A percentile compares a stretch with the other conserved stretches of the same genome.
phyloP scores from a whole-genome alignment of 495 filamentous ascomycete species.

The Chaetomium cochliodes region DNA sequence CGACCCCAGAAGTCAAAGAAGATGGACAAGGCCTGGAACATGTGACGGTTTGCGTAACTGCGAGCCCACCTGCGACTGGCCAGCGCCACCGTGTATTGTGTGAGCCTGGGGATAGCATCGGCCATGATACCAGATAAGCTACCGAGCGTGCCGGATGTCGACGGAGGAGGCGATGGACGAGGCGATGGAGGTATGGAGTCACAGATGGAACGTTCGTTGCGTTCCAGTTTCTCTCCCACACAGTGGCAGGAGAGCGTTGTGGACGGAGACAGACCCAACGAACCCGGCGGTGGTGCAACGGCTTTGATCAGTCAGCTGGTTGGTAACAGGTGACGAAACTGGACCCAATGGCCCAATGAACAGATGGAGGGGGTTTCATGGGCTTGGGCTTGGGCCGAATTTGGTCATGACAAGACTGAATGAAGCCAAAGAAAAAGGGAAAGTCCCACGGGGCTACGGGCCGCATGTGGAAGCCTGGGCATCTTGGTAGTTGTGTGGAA shows the following conservation, averaged over 20 bases:
- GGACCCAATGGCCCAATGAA: slow-evolving; percentile 1
- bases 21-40: neutral
- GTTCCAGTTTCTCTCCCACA: slow-evolving; percentile 4
- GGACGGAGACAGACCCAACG: neutral
- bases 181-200: slow-evolving; percentile 7
- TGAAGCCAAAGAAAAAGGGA: neutral
- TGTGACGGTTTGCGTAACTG: slow-evolving; percentile 8
- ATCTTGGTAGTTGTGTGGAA: neutral
- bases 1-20: slow-evolving; percentile 1
- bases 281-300: neutral
- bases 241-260: neutral
- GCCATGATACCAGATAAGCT: neutral
- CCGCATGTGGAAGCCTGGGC: no score
- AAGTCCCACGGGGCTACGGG: neutral
- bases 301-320: slow-evolving; percentile 5
- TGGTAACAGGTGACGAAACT: neutral
- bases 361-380: neutral
- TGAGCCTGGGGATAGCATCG: slow-evolving; percentile 7
- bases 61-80: slow-evolving; percentile 9
- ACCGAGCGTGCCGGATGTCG: neutral
- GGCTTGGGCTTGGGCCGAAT: neutral
- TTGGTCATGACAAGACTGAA: slow-evolving; percentile 1
- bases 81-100: neutral
- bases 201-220: slow-evolving; percentile 19
- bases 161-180: neutral